phyloP scores from a whole-genome alignment of 108 stramenopile genomes.

The Aurantiochytrium sp. region DNA sequence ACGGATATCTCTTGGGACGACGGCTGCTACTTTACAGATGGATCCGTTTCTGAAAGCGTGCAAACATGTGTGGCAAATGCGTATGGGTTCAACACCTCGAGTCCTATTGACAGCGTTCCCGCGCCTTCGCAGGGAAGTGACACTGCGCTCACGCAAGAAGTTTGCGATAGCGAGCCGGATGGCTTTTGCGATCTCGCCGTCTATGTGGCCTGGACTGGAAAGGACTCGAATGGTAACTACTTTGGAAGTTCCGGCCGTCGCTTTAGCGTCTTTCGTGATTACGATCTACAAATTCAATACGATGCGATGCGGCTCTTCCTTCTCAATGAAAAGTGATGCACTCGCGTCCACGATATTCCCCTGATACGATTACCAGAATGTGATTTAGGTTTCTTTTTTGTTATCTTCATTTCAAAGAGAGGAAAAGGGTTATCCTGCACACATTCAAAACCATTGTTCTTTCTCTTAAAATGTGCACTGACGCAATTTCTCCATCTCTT shows the following conservation, averaged over 20 bases:
- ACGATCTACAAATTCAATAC: background rate
- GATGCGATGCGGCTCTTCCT: background rate
- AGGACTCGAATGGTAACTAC: conserved; percentile 16
- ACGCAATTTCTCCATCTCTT: too few species aligned
- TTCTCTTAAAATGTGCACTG: too few species aligned
- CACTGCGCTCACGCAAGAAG: background rate
- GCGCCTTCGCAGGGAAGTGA: background rate
- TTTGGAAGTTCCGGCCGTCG: background rate
- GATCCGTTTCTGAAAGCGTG: background rate
- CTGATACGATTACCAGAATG: too few species aligned
- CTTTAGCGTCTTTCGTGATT: background rate
- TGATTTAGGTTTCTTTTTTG: too few species aligned
- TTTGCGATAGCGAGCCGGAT: background rate
- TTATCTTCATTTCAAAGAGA: too few species aligned
- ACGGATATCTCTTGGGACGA: conserved; percentile 11
- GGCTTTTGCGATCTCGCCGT: conserved; percentile 13
- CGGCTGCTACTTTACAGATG: conserved; percentile 25
- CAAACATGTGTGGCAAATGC: background rate
- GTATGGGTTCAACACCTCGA: background rate
- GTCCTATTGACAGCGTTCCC: background rate
- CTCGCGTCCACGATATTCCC: too few species aligned
- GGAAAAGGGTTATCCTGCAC: too few species aligned
- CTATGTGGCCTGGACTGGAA: conserved; percentile 22
- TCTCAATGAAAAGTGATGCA: background rate
- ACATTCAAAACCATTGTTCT: too few species aligned